These are phyloP conservation scores for Prunus yedoensis DNA, from an alignment of 331 rosid species.

Conservation along the genomic window DNA sequence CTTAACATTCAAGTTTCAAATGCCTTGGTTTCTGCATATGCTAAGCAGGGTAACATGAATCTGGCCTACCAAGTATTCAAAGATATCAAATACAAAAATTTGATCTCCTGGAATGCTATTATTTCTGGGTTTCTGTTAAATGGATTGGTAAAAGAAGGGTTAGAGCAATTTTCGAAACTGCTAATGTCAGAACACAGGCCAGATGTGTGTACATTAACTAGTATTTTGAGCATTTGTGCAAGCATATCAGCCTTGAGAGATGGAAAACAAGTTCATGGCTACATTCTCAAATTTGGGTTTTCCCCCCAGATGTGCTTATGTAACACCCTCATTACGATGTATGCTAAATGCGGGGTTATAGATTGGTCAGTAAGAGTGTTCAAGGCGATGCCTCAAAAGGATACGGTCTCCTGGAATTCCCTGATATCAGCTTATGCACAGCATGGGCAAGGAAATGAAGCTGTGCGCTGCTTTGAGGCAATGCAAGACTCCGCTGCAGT, in stretches of 20 bases:
- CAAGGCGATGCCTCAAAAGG: conserved; percentile 48
- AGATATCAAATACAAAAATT: conserved; percentile 36
- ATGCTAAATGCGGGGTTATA: conserved; percentile 71
- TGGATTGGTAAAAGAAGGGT: conserved; percentile 53
- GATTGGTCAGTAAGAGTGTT: conserved; percentile 57
- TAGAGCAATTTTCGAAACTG: conserved; percentile 48
- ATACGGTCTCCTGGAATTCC: conserved; percentile 76
- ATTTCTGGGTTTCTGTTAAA: conserved; percentile 58
- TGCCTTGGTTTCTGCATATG: conserved; percentile 65
- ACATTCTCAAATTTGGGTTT: conserved; percentile 46
- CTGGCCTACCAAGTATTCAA: conserved; percentile 50
- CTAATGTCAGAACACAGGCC: conserved; percentile 52
- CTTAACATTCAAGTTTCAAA: conserved; percentile 46
- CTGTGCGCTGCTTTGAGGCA: conserved; percentile 49
- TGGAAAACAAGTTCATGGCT: conserved; percentile 74
- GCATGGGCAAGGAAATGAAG: conserved; percentile 76
- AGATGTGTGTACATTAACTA: conserved; percentile 57
- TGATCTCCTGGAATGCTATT: conserved; percentile 73
- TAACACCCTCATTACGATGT: conserved; percentile 64
- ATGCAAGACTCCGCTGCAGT: conserved; percentile 43
- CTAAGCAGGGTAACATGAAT: conserved; percentile 47
- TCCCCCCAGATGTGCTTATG: conserved; percentile 46
- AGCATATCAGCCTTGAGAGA: conserved; percentile 50
- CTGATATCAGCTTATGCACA: conserved; percentile 70
- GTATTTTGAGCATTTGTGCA: conserved; percentile 65